phyloP scores from a whole-genome alignment of 2,329 filamentous ascomycete genomes.

The Cylindrodendrum hubeiense region DNA sequence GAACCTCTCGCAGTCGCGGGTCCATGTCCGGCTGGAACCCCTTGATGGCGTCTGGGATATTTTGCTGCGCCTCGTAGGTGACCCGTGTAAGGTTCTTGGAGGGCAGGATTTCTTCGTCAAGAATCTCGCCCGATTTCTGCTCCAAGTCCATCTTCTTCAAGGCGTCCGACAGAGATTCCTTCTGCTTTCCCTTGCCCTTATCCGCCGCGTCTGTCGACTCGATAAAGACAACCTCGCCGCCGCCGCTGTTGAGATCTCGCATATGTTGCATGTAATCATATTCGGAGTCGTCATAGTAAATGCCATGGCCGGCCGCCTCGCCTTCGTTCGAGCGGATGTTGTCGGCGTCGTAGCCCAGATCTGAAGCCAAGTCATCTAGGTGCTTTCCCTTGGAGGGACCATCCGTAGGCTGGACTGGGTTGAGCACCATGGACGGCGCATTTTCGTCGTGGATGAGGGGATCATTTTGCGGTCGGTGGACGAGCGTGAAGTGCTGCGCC shows the following conservation, averaged over 20 bases:
- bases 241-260: conserved; percentile 83
- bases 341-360: conserved; percentile 77
- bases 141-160: conserved; percentile 72
- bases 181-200: conserved; percentile 80
- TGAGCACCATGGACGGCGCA: conserved; percentile 91
- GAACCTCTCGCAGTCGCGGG: conserved; percentile 86
- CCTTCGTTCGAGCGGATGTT: conserved; percentile 89
- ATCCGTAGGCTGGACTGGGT: conserved; percentile 67
- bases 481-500: conserved; percentile 92
- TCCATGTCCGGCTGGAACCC: conserved; percentile 99
- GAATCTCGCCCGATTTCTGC: conserved; percentile 66
- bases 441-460: conserved; percentile 93
- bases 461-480: conserved; percentile 97
- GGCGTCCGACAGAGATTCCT: conserved; percentile 85
- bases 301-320: conserved; percentile 92
- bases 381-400: conserved; percentile 67
- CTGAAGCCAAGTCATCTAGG: conserved; percentile 79
- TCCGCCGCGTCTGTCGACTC: conserved; percentile 75
- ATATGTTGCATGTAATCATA: conserved; percentile 99
- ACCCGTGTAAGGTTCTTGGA: conserved; percentile 82
- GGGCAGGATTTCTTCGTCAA: conserved; percentile 82
- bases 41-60: conserved; percentile 89
- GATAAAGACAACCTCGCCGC: conserved; percentile 85
- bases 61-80: conserved; percentile 93
- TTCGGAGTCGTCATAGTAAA: conserved; percentile 94